Base-by-base conservation (phyloP, 768 basidiomycete species). In the Tylopilus sp. region DNA sequence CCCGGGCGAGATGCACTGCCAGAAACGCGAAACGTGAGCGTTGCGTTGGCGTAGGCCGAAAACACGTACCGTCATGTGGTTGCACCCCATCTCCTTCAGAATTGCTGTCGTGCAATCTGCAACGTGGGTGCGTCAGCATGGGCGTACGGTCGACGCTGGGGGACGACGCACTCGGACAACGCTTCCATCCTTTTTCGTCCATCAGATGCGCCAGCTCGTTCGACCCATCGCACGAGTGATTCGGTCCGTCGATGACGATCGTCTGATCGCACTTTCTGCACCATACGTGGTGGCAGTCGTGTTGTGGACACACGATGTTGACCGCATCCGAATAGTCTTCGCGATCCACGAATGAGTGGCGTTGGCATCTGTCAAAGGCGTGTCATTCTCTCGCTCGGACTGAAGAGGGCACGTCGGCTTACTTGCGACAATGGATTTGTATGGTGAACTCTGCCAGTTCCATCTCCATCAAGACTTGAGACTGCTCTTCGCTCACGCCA, bases 171-270 rank as follows among this genome's bases (percentile, higher is more conserved):
- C 85, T 81, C 54, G 85, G 82, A 62, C 86, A 87, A 48, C 76
- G 75, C 54, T 80, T 82, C 85, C 85, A 86, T 7, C 84, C 84
- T n/a, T 73, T 67, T 58, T 71, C 56, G 33, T 69, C 63, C 79
- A 84, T 81, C 40, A 83, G 53, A 46, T 76, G 67, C 5, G 77
- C 73, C 9, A 85, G 71, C 58, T 85, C 84, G 2, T 72, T 72
- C 13, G 78, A 72, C 5, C 81, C 82, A 52, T 84, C 83, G 63
- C 85, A 86, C 0, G 80, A 80, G 62, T 84, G 81, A 49, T 70
- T 67, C 13, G 72, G 74, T 7, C 72, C 76, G 17, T 63, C 68
- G 12, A 67, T 21, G 7, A 55, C 49, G 45, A 74, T 55, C 55
- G 66, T 37, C 51, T 81, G 78, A 26, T 76, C 77, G 66, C 85